phyloP scores from a whole-genome alignment of 495 filamentous ascomycete species.

The Hypoxylon fuscum region DNA sequence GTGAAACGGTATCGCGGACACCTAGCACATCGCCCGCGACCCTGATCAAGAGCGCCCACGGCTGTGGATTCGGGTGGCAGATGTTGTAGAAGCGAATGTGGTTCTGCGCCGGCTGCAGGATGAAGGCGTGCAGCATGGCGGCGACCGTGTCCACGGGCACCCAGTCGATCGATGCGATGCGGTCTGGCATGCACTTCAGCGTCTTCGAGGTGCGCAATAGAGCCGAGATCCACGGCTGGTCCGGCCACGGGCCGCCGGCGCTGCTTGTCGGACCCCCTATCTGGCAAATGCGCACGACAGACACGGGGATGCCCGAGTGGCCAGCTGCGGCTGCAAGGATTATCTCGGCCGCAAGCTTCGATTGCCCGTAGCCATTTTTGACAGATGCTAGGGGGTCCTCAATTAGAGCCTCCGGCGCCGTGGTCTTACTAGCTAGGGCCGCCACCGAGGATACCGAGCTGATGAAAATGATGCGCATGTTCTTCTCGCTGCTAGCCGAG shows the following conservation, averaged over 20 bases:
- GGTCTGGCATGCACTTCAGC: slow-evolving; percentile 21
- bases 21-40: too few species aligned
- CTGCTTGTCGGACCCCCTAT: slow-evolving; percentile 34
- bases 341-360: slow-evolving; percentile 38
- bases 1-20: neutral
- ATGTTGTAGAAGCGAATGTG: slow-evolving; percentile 11
- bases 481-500: neutral
- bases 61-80: neutral
- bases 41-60: too few species aligned
- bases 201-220: slow-evolving; percentile 23
- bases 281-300: slow-evolving; percentile 40
- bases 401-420: slow-evolving; percentile 13
- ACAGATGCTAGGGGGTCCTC: slow-evolving; percentile 33
- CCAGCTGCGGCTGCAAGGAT: slow-evolving; percentile 24
- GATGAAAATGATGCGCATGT: slow-evolving; percentile 26
- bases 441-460: slow-evolving; percentile 18
- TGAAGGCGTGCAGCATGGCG: slow-evolving; percentile 26
- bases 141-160: slow-evolving; percentile 44
- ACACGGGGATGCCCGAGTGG: slow-evolving; percentile 21
- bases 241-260: slow-evolving; percentile 24
- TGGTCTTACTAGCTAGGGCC: neutral
- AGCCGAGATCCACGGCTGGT: slow-evolving; percentile 43
- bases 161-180: slow-evolving; percentile 36
- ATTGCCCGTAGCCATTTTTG: slow-evolving; percentile 41
- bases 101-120: slow-evolving; percentile 3